Evolutionary conservation across 2,329 filamentous ascomycete genomes (phyloP).

Genomic region (Fusarium sp.): DNA sequence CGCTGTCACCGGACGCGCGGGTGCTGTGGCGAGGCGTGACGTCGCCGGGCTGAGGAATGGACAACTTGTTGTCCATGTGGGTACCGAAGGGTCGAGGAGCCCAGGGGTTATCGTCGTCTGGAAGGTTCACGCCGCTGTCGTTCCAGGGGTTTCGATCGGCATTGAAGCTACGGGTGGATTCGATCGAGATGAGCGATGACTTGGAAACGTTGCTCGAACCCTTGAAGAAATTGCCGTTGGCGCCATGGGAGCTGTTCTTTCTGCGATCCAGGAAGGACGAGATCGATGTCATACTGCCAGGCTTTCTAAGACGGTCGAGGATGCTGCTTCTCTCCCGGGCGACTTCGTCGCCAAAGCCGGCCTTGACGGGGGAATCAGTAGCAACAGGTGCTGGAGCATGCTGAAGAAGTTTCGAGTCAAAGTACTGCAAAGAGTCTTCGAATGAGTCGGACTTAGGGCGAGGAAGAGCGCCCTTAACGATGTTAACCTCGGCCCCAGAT

Average conservation of each 20-base stretch:
- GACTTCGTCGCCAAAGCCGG: conserved; percentile 86
- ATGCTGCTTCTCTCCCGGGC: conserved; percentile 85
- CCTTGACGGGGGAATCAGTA: conserved; percentile 91
- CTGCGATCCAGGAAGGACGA: conserved; percentile 96
- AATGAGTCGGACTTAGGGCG: conserved; percentile 99
- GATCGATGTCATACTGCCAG: conserved; percentile 93
- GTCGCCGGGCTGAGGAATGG: conserved; percentile 82
- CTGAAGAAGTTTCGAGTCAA: conserved; percentile 96
- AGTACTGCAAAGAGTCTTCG: conserved; percentile 96
- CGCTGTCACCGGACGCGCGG: conserved; percentile 90
- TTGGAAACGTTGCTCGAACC: conserved; percentile 92
- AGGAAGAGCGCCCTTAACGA: conserved; percentile 94
- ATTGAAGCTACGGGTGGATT: conserved; percentile 90
- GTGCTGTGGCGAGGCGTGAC: conserved; percentile 86
- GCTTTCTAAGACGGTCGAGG: conserved; percentile 94
- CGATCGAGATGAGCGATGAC: conserved; percentile 94
- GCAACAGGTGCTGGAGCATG: conserved; percentile 86
- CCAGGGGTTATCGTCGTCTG: conserved; percentile 86
- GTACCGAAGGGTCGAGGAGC: conserved; percentile 75
- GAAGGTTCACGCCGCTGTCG: conserved; percentile 94
- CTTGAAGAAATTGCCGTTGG: conserved; percentile 90
- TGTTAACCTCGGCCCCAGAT: conserved; percentile 88
- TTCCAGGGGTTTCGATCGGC: conserved; percentile 98
- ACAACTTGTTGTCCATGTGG: conserved; percentile 75
- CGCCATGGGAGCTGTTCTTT: conserved; percentile 92